Evolutionary conservation across 176 grass and related monocot species (phyloP).

Genomic region (Echinochloa phyllopogon): DNA sequence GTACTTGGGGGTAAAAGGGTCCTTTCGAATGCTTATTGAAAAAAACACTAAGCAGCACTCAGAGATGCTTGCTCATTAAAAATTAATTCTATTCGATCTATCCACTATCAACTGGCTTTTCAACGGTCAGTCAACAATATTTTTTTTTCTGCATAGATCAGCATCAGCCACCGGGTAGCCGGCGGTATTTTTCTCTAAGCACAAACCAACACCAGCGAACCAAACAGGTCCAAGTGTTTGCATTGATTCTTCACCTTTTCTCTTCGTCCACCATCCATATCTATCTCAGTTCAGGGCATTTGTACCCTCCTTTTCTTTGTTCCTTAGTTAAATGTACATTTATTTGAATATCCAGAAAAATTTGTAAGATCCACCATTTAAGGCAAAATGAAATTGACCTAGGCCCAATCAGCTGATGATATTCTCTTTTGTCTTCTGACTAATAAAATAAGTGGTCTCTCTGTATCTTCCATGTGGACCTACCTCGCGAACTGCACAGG

Average conservation of each 20-base stretch:
- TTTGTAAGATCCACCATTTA: background rate
- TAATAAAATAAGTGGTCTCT: background rate
- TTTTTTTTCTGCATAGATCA: too few species aligned
- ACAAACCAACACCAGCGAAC: too few species aligned
- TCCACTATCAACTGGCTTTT: too few species aligned
- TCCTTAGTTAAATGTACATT: background rate
- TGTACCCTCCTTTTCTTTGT: background rate
- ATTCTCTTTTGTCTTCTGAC: background rate
- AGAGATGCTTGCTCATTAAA: background rate
- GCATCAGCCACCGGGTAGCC: too few species aligned
- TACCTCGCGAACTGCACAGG: background rate
- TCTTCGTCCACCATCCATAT: background rate
- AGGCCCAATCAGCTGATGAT: background rate
- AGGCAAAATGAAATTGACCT: background rate
- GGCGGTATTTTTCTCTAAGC: too few species aligned
- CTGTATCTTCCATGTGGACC: slow-evolving; percentile 11
- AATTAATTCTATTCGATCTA: background rate
- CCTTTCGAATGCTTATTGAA: background rate
- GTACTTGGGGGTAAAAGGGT: background rate
- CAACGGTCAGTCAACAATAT: too few species aligned
- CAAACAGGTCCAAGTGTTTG: too few species aligned
- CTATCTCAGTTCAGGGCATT: background rate
- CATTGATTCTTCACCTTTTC: background rate
- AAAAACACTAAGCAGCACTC: background rate
- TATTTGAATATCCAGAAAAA: background rate